Evolutionary conservation across 306 rosid species (phyloP).

Genomic region (Cucumis sativus): Cucumber_9930_V3 NC_026657.2:37100001-37100500

Average conservation of each 20-base stretch:
- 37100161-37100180: slow-evolving; percentile 87
- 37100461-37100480: slow-evolving; percentile 1
- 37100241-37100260: not conserved
- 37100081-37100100: not conserved
- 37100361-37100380: not conserved
- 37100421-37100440: not conserved
- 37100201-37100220: slow-evolving; percentile 24
- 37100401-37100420: not conserved
- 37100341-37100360: slow-evolving; percentile 41
- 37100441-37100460: not conserved
- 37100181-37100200: slow-evolving; percentile 56
- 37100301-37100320: slow-evolving; percentile 96
- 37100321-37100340: slow-evolving; percentile 75
- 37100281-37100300: slow-evolving; percentile 79
- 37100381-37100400: not conserved
- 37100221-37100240: not conserved
- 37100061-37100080: not conserved
- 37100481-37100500: slow-evolving; percentile 86
- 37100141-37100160: slow-evolving; percentile 96
- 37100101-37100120: not conserved
- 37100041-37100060: not conserved
- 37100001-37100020: not conserved
- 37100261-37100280: slow-evolving; percentile 38
- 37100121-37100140: slow-evolving; percentile 94
- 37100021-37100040: not conserved